Conservation (phyloP, 192 early-diverging fungal genomes). For the Entophlyctis luteolus region DNA sequence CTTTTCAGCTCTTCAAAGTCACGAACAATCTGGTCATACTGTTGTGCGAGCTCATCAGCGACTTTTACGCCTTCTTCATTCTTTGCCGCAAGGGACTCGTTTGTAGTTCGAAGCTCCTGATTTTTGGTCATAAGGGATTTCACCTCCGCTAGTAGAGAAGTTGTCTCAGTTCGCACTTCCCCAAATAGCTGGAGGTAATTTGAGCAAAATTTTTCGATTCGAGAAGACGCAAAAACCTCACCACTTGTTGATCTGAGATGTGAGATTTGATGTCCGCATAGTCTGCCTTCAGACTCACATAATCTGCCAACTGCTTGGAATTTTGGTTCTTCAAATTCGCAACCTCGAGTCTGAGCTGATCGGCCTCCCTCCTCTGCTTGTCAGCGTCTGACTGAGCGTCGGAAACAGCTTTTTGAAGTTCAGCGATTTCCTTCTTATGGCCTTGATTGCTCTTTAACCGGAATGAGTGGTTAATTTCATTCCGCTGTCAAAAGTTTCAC, state of each 20-base stretch:
- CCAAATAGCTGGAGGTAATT: slow-evolving; percentile 18
- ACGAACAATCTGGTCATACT: slow-evolving; percentile 12
- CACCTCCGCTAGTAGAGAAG: slow-evolving; percentile 32
- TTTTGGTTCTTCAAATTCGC: neutral
- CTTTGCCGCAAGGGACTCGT: slow-evolving; percentile 3
- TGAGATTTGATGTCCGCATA: slow-evolving; percentile 20
- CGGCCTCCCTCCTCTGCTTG: neutral
- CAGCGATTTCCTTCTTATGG: neutral
- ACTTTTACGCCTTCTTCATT: slow-evolving; percentile 12
- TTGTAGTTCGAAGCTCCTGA: slow-evolving; percentile 13
- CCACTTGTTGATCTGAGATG: slow-evolving; percentile 6
- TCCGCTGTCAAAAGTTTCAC: too few species aligned
- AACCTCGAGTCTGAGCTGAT: neutral
- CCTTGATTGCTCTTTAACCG: neutral
- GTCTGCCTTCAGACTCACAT: slow-evolving; percentile 9
- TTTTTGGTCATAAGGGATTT: slow-evolving; percentile 29
- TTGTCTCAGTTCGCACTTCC: slow-evolving; percentile 23
- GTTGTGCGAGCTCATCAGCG: slow-evolving; percentile 10
- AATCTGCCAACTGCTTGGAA: slow-evolving; percentile 9
- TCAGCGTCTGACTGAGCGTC: neutral
- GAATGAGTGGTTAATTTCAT: neutral
- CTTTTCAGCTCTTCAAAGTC: slow-evolving; percentile 5
- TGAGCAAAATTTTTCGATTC: neutral
- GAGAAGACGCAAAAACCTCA: neutral
- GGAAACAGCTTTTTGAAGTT: neutral